These are phyloP conservation scores for Trichoderma sp. DNA, from an alignment of 2,329 filamentous ascomycete genomes.

Conservation along the genomic window DNA sequence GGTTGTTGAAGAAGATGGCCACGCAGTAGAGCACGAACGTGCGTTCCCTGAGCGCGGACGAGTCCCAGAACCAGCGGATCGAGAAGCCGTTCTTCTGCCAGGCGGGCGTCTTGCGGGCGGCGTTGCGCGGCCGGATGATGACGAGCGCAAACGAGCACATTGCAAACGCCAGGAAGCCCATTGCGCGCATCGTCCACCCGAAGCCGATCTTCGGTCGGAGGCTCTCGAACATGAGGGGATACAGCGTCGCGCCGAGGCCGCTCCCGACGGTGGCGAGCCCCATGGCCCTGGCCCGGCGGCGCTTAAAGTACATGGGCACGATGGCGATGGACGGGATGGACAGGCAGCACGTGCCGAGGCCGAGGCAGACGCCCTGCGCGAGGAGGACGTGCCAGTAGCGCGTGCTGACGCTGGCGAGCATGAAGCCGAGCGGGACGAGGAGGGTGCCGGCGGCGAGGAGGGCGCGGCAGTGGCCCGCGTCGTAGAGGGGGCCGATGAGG, in stretches of 20 bases:
- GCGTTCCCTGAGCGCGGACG: constrained; percentile 31
- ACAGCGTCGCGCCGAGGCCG: constrained; percentile 44
- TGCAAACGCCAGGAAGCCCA: constrained; percentile 42
- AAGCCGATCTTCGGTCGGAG: constrained; percentile 39
- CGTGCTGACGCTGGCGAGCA: constrained; percentile 50
- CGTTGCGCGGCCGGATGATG: constrained; percentile 35
- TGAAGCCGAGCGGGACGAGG: constrained; percentile 46
- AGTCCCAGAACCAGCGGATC: constrained; percentile 26
- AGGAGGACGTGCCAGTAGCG: constrained; percentile 49
- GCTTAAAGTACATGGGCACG: constrained; percentile 47
- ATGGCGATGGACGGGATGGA: constrained; percentile 44
- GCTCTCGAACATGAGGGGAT: constrained; percentile 43
- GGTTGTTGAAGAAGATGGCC: constrained; percentile 41
- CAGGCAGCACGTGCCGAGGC: constrained; percentile 42
- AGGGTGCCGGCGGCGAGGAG: constrained; percentile 43
- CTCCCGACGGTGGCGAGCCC: constrained; percentile 48
- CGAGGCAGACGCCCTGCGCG: constrained; percentile 45
- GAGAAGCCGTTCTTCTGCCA: constrained; percentile 26
- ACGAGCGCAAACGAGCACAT: constrained; percentile 38
- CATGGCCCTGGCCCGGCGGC: constrained; percentile 45
- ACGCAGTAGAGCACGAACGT: constrained; percentile 40
- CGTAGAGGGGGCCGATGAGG: constrained; percentile 47
- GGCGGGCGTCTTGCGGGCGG: constrained; percentile 10
- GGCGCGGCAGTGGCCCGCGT: constrained; percentile 46
- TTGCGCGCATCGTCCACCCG: constrained; percentile 41